phyloP scores from a whole-genome alignment of 73 alveolate genomes.

The Tetrahymena malaccensis region DNA sequence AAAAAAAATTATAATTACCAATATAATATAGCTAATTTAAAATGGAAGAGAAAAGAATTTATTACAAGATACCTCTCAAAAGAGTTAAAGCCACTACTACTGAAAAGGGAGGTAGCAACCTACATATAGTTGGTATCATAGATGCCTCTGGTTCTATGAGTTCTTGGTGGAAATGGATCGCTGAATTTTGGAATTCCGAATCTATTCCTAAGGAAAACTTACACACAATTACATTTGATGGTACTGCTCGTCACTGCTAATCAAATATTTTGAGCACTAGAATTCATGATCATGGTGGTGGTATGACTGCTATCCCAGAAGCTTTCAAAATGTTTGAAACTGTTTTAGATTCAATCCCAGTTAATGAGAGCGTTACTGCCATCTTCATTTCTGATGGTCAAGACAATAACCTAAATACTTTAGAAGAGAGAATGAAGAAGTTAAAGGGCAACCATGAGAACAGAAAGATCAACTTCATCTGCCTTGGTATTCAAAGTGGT shows the following conservation, averaged over 20 bases:
- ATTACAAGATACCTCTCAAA: not conserved
- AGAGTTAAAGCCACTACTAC: not conserved
- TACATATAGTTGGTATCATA: conserved; percentile 14
- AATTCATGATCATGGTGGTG: conserved; percentile 27
- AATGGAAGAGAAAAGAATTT: not conserved
- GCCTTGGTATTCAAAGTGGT: conserved; percentile 11
- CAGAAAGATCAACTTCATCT: conserved; percentile 10
- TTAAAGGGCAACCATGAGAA: not conserved
- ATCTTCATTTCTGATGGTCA: conserved; percentile 33
- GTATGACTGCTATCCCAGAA: conserved; percentile 18
- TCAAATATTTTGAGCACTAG: not conserved
- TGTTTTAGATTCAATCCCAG: not conserved
- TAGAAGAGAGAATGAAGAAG: not conserved
- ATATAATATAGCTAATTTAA: not conserved
- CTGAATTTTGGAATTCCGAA: conserved; percentile 23
- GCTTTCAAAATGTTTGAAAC: conserved; percentile 9
- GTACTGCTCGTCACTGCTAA: not conserved
- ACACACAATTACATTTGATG: not conserved
- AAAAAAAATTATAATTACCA: not conserved
- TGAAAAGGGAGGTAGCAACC: not conserved
- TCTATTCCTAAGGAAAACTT: conserved; percentile 17
- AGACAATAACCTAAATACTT: not conserved
- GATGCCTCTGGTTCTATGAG: conserved; percentile 46
- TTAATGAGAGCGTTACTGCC: not conserved
- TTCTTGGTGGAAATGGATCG: conserved; percentile 21